Base-by-base conservation (phyloP, 2,329 filamentous ascomycete species). In the Colletotrichum liriopes region DNA sequence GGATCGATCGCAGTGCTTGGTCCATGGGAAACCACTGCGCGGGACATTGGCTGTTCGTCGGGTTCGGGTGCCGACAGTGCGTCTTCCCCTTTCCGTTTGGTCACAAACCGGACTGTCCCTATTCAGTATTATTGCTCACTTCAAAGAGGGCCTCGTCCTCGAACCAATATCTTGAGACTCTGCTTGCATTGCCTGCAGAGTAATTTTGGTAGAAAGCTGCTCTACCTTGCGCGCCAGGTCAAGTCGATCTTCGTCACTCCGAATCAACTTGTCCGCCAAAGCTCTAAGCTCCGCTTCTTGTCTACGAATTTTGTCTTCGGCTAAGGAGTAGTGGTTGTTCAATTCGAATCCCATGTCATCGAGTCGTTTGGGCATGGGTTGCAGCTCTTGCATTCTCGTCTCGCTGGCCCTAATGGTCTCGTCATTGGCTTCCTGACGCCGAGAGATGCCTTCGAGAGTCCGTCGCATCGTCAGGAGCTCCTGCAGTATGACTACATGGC, bases 331-430 rank as follows among this genome's bases (percentile, higher is more conserved):
- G 6, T 45, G 61, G 7, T 18, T 45, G 49, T 45, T 64, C 61
- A 64, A 26, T 45, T 64, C 61, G 20, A 26, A 32, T n/a, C 61
- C 61, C 12, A 64, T 41, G n/a, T 64, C 51, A 18, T 64, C 61
- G 12, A 64, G 49, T n/a, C 51, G 61, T 23, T 64, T 64, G 8
- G 61, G 49, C 37, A 64, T 54, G 49, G 51, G 37, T 20, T 64
- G 61, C 35, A 64, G 49, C 26, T 64, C 49, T 8, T 64, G 61
- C 14, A 64, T n/a, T 18, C 49, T 55, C 3, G 37, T 45, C 37
- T 55, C 61, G 37, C 61, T 64, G 61, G 23, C 26, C 5, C 29
- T 55, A 18, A 32, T 43, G 18, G 37, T 64, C 61, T 55, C 49
- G 26, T 64, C 49, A 20, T 29, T 54, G 18, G 49, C 49, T 37